Evolutionary conservation across 2,329 filamentous ascomycete species (phyloP), one percentile per base, ranked within the genome.

Genomic region (Podosphaera fusca): DNA sequence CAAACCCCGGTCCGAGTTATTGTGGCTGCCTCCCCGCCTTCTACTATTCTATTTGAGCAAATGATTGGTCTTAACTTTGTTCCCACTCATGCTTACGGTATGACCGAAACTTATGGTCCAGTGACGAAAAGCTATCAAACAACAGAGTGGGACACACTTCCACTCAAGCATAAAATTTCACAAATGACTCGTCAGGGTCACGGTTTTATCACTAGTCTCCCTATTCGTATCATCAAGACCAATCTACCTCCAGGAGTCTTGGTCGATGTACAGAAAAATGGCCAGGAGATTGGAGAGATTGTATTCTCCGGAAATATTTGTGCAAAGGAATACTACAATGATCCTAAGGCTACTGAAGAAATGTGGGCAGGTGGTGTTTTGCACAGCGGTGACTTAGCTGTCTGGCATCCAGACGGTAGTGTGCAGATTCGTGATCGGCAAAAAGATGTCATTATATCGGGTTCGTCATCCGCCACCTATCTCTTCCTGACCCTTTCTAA

Each of bases 371-470:
- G 92, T 5, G 89, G 89, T 2, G 87, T 82, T 29, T 72, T 88
- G 64, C 92, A 95, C 70, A 90, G 85, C 14, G 92, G 92, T 0
- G 92, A 98, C 68, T 70, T 98, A 54, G 92, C 92, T 0, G 89
- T 96, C 0, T 89, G 86, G 85, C 87, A 95, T 71, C 77, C 84
- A 0, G 92, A 96, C 67, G 89, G 90, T 1, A 84, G 86, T 58
- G 82, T 88, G 50, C 87, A 96, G 72, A 95, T 98, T 61, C 73
- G 94, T 58, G 92, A 98, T 70, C 78, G 92, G 29, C 86, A 87
- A 12, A 98, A 98, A 73, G 92, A 98, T 67, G 95, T 98, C 56
- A 98, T 98, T 65, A 98, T 98, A 61, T 94, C 86, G 56, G 86
- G 85, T 86, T 73, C 63, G 75, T 55, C 51, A 4, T 35, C 47